Percentiles rank a stretch among this genome's conserved stretches.
Evolutionary conservation across 345 rosid species (phyloP).

Genomic region (Citrus hindsii): DNA sequence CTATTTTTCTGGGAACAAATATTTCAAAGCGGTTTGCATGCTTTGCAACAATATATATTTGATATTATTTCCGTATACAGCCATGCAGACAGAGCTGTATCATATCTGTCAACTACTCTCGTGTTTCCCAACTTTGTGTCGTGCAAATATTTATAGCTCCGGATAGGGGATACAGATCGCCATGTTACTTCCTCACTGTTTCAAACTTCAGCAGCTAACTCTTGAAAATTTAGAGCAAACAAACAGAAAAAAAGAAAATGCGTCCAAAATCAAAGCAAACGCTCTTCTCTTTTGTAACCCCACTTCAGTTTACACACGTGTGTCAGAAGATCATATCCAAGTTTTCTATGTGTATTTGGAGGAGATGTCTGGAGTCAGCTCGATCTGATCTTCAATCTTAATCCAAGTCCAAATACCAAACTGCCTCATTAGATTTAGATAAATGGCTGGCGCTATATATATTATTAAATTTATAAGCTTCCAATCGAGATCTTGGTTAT

Average conservation of each 20-base stretch:
- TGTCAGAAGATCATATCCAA: neutral
- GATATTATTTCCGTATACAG: neutral
- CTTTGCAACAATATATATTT: neutral
- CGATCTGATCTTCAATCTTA: too few relatives aligned
- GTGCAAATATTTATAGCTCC: neutral
- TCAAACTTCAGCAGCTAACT: neutral
- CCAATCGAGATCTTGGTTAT: too few relatives aligned
- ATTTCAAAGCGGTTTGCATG: neutral
- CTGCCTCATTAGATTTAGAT: too few relatives aligned
- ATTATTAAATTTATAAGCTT: too few relatives aligned
- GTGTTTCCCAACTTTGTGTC: neutral
- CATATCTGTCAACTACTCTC: conserved; percentile 7
- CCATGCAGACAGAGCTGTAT: conserved; percentile 14
- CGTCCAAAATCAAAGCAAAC: neutral
- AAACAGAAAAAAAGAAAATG: too few relatives aligned
- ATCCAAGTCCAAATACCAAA: too few relatives aligned
- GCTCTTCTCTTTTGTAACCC: neutral
- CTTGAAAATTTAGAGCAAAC: neutral
- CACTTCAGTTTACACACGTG: neutral
- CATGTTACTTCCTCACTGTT: neutral
- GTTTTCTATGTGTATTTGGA: too few relatives aligned
- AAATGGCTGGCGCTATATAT: too few relatives aligned
- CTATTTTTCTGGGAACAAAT: neutral
- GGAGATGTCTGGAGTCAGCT: too few relatives aligned
- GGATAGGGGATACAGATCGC: neutral